Evolutionary conservation across 2,329 filamentous ascomycete species (phyloP), one percentile per base, ranked within the genome.

Genomic region (Epichloe aotearoae): DNA sequence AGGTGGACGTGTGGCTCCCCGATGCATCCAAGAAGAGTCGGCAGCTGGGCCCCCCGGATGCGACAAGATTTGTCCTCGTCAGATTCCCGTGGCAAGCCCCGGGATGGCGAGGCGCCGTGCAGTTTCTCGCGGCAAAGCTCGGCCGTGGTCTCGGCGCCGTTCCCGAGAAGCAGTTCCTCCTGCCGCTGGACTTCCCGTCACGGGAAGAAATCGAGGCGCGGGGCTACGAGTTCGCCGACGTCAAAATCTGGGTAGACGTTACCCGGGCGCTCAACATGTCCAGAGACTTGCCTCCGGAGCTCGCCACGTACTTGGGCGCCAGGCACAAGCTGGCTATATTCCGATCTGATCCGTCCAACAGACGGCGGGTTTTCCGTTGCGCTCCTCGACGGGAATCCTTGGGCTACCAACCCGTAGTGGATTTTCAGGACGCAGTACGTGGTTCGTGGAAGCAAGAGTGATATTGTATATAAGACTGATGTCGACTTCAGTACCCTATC

Each of bases 341-440:
- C 67, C 75, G 84, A 52, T 72, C 85, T 55, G 79, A 86, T 59
- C 76, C 79, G 14, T 65, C 62, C 1, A 70, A 70, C 42, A 66
- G 77, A 49, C 72, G 84, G 26, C 70, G 80, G 54, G 79, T 88
- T 2, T 73, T 74, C 52, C 71, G 76, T 50, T 77, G 74, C 61
- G 81, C 82, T 8, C 82, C 84, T 0, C 70, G 64, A 15, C 73
- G 73, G 55, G 73, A 75, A 7, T 72, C 74, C 3, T 70, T 80
- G 0, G 82, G 81, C 0, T 83, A 83, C 56, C 79, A 84, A 60
- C 78, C 82, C 1, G 70, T 79, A 5, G 75, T 83, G 12, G 80
- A 80, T 47, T 86, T 87, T 61, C 80, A 84, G 54, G 85, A 88
- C 62, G 79, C 79, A 43, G 82, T 84, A 69, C 65, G 79, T 67